Percentiles rank a stretch among this genome's conserved stretches.
Evolutionary conservation across 495 filamentous ascomycete species (phyloP).

Genomic region (Bryoglossum gracile): DNA sequence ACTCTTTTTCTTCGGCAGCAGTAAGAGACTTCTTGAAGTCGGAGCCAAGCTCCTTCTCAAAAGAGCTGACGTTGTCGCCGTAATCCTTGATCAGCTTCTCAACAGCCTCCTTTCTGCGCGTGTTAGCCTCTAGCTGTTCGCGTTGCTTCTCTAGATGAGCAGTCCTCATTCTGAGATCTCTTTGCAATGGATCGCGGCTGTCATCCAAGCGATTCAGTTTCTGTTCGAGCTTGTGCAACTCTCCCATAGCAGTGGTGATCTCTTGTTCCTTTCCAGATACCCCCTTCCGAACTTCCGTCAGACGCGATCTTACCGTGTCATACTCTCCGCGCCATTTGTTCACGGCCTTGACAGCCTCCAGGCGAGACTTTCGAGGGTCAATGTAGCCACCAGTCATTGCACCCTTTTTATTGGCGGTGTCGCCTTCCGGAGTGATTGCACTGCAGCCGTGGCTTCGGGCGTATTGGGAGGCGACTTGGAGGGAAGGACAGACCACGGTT

Average conservation of each 20-base stretch:
- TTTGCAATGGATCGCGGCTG: conserved; percentile 71
- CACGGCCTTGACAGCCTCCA: conserved; percentile 75
- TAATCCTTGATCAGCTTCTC: conserved; percentile 68
- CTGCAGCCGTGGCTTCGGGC: conserved; percentile 83
- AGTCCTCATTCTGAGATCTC: conserved; percentile 64
- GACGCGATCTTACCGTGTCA: conserved; percentile 47
- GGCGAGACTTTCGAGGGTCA: conserved; percentile 71
- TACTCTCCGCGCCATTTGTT: conserved; percentile 66
- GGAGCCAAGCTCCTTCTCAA: conserved; percentile 70
- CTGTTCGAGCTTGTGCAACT: conserved; percentile 77
- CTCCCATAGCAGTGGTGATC: conserved; percentile 72
- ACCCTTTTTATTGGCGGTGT: conserved; percentile 87
- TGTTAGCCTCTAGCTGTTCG: conserved; percentile 67
- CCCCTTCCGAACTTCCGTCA: conserved; percentile 51
- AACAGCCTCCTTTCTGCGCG: conserved; percentile 59
- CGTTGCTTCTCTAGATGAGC: conserved; percentile 64
- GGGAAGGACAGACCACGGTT: conserved; percentile 86
- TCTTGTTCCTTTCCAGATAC: conserved; percentile 77
- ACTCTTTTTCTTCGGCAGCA: conserved; percentile 67
- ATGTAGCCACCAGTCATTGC: conserved; percentile 91
- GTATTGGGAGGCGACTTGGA: conserved; percentile 79
- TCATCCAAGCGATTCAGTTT: conserved; percentile 68
- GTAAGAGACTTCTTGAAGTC: conserved; percentile 90
- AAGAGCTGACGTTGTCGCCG: conserved; percentile 61
- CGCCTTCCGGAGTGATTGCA: conserved; percentile 89